A percentile compares a stretch with the other conserved stretches of the same genome.
Evolutionary conservation across 345 rosid genomes (phyloP).

Genomic region (Salix caprea): DNA sequence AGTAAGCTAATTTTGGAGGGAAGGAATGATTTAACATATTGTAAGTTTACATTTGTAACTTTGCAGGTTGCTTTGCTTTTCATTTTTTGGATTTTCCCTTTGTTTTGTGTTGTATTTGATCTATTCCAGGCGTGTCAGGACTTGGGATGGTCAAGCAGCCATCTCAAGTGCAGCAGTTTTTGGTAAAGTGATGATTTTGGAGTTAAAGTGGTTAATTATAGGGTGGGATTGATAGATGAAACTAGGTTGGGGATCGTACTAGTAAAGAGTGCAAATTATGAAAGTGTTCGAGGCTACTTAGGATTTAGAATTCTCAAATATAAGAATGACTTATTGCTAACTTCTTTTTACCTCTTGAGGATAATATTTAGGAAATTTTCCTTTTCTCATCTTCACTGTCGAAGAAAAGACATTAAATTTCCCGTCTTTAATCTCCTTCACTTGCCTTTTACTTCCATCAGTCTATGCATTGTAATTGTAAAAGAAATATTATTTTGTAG

Average conservation of each 20-base stretch:
- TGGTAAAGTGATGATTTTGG: background rate
- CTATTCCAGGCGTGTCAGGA: background rate
- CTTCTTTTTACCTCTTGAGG: background rate
- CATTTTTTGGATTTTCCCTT: background rate
- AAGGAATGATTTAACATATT: background rate
- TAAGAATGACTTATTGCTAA: background rate
- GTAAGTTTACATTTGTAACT: background rate
- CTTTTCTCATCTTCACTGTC: background rate
- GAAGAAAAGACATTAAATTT: background rate
- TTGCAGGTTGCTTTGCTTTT: background rate
- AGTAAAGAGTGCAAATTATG: background rate
- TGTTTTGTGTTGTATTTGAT: background rate
- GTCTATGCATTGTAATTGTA: background rate
- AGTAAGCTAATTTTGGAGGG: background rate
- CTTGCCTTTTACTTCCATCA: background rate
- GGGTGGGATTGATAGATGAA: background rate
- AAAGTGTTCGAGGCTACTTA: background rate
- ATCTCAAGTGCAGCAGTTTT: background rate
- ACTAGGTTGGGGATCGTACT: background rate
- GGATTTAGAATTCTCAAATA: background rate
- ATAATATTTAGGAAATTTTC: background rate
- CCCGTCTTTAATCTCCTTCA: background rate
- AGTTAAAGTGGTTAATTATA: background rate
- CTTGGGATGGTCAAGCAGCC: background rate
- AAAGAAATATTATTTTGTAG: conserved; percentile 27